Evolutionary conservation across 1,284 basidiomycete species (phyloP), one percentile per base, ranked within the genome.

Genomic region (Spongiforma sp.): DNA sequence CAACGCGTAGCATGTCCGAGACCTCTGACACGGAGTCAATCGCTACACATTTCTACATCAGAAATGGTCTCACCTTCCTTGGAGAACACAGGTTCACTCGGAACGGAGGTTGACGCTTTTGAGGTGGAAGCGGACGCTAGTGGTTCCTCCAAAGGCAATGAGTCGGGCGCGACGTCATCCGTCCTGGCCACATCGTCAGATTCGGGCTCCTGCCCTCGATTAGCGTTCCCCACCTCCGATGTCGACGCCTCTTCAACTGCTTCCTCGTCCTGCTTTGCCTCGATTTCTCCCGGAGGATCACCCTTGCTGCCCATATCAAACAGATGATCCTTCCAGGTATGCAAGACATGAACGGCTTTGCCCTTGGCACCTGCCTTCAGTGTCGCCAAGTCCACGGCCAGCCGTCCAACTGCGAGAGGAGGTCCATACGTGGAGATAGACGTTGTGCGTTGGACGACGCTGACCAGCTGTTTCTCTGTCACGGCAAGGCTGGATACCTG

Each of bases 271-370:
- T 65, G 69, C 33, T 71, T 67, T 21, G 68, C 48, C 48, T 68
- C 67, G 56, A 78, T 69, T 26, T 80, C 76, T 9, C 80, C 82
- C 0, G 90, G 89, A 10, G 83, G 80, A 52, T 89, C 86, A 11
- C 67, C 61, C 69, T 87, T 89, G 28, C 76, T 78, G 15, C 91
- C 91, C 81, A 91, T 82, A 21, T 87, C 83, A 85, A 90, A 93
- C 12, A 93, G 72, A 66, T 83, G 77, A 68, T 93, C 91, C 69
- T 89, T 90, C 86, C 88, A 90, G 2, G 86, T 84, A 71, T 93
- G 90, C 53, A 89, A 67, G 2, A 93, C 79, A 32, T 82, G 77
- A 5, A 93, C 90, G 0, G 91, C 93, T 72, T 93, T 93, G 2
- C 93, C 93, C 71, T 91, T 92, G 53, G 81, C 80, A 4, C 73